phyloP scores from a whole-genome alignment of 2,329 filamentous ascomycete genomes.

The Pseudogymnoascus verrucosus region DNA sequence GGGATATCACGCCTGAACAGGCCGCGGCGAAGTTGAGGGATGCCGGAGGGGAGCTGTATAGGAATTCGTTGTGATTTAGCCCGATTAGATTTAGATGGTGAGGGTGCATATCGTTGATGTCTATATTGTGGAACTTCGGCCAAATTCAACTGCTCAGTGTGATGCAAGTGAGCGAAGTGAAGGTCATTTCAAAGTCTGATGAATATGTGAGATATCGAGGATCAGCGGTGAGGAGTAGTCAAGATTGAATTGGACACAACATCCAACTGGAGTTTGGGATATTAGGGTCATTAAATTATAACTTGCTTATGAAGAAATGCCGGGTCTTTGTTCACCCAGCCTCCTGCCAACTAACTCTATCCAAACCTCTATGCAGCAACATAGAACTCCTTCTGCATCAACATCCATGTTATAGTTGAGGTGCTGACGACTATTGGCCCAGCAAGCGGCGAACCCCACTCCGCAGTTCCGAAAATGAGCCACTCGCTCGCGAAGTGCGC shows the following conservation, averaged over 20 bases:
- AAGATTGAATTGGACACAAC: not conserved
- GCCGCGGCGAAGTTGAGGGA: conserved; percentile 69
- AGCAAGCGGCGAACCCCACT: conserved; percentile 48
- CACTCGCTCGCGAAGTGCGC: conserved; percentile 59
- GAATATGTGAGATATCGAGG: not conserved
- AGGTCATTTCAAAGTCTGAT: not conserved
- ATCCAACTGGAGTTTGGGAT: not conserved
- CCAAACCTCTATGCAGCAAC: conserved; percentile 36
- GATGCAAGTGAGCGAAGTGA: not conserved
- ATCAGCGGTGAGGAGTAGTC: not conserved
- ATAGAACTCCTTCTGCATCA: conserved; percentile 61
- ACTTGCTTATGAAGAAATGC: not conserved
- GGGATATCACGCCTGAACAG: conserved; percentile 96
- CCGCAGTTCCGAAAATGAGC: conserved; percentile 68
- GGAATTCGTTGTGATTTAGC: conserved; percentile 39
- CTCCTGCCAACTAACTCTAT: not conserved
- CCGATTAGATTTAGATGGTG: not conserved
- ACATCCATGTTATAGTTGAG: conserved; percentile 51
- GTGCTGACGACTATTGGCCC: conserved; percentile 48
- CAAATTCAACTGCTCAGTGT: not conserved
- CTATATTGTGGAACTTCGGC: not conserved
- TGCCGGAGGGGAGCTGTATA: conserved; percentile 77
- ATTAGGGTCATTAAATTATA: not conserved
- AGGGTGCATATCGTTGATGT: not conserved
- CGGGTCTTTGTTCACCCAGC: not conserved